Evolutionary conservation across 2,329 filamentous ascomycete genomes (phyloP).

Genomic region (Tolypocladium sp.): DNA sequence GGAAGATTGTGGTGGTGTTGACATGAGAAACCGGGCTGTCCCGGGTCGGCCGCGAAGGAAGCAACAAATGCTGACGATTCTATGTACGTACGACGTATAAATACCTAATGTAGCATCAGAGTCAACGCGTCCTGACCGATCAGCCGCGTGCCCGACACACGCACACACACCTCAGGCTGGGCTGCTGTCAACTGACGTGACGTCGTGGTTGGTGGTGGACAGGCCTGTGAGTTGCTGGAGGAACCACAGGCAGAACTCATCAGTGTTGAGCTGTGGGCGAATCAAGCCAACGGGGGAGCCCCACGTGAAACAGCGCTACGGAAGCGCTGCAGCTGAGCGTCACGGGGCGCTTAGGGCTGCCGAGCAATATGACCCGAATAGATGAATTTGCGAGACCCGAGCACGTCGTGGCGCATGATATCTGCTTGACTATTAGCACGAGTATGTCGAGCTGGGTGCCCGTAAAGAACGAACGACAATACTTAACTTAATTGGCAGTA

Average conservation of each 20-base stretch:
- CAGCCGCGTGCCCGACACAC: neutral
- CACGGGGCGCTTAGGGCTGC: neutral
- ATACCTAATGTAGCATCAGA: neutral
- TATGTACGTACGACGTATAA: neutral
- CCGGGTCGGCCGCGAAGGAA: neutral
- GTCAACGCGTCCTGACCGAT: neutral
- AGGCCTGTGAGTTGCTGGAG: neutral
- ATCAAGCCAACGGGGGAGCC: neutral
- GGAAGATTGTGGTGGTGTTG: neutral
- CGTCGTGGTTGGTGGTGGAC: neutral
- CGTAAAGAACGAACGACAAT: neutral
- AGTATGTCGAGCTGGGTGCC: neutral
- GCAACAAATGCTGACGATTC: neutral
- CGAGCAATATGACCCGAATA: neutral
- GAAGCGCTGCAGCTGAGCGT: neutral
- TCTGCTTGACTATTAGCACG: neutral
- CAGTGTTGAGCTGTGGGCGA: neutral
- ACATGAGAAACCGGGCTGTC: neutral
- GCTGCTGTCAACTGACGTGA: neutral
- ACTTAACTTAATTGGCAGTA: neutral
- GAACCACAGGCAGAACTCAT: neutral
- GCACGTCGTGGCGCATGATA: neutral
- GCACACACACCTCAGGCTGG: neutral
- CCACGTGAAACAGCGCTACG: neutral
- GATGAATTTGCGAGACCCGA: neutral